Base-by-base conservation (phyloP, 1,139 yeast species). In the Pichia sp. region DNA sequence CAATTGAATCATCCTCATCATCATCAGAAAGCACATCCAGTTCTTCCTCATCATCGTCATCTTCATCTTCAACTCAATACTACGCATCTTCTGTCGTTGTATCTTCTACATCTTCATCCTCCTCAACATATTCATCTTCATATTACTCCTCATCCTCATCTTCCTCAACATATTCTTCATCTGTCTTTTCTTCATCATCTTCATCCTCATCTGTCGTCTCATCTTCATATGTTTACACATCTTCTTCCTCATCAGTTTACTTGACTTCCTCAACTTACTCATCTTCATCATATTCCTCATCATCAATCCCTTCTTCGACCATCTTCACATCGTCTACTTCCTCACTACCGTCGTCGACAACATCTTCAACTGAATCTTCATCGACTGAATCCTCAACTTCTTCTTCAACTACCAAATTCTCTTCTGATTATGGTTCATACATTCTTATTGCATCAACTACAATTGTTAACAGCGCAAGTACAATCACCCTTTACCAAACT, bases 371-470 rank as follows among this genome's bases (percentile, higher is more conserved):
- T 48, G 32, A 19, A n/a, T 17, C 28, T 5, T 32, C 45, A 9
- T 42, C 46, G 14, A 36, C 46, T 2, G 34, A 42, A 12, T 40
- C 47, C 48, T 17, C 48, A n/a, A 19, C 51, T 2, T 34, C 38
- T 6, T 46, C 61, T 7, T 46, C 61, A 14, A 38, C 45, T 46
- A 34, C 50, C 17, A 24, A 42, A n/a, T 44, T 42, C 27, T 38
- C 50, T 4, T 38, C 49, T 10, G 33, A 44, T 34, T 42, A 47
- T 40, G 50, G 50, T 8, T 45, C 53, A 10, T 44, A 12, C 31
- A 40, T 50, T 21, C 51, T 53, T 27, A 11, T 53, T 27, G 54
- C 52, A 11, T 41, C 49, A 18, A 49, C 54, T 3, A 53, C 56
- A 4, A 21, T 53, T 4, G 34, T 52, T 4, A 46, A 46, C 31